phyloP scores from a whole-genome alignment of 441 rosid genomes.

The Pelargonium fulgidum region DNA sequence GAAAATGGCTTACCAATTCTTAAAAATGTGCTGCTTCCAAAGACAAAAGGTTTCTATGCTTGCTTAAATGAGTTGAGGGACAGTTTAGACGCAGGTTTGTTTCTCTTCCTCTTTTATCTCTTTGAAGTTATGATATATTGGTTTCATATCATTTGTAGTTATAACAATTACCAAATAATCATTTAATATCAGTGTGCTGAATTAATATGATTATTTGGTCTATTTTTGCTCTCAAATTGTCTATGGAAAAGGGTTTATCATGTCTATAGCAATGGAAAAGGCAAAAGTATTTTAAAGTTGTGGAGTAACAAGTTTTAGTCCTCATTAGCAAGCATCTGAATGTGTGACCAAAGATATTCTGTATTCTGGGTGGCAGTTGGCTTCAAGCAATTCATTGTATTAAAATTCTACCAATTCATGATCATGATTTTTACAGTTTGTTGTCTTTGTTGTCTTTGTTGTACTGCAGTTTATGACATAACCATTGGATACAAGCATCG shows the following conservation, averaged over 20 bases:
- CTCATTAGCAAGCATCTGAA: too few relatives aligned
- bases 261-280: too few relatives aligned
- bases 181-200: too few relatives aligned
- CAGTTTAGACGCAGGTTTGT: constrained; percentile 77
- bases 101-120: background rate
- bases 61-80: constrained; percentile 63
- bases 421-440: background rate
- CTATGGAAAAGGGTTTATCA: too few relatives aligned
- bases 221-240: too few relatives aligned
- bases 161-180: too few relatives aligned
- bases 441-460: background rate
- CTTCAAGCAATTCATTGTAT: too few relatives aligned
- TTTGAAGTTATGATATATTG: background rate
- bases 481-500: constrained; percentile 74
- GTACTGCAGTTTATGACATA: constrained; percentile 85
- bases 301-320: too few relatives aligned
- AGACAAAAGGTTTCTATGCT: constrained; percentile 70
- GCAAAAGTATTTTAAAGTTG: too few relatives aligned
- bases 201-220: too few relatives aligned
- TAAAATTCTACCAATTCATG: background rate
- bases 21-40: constrained; percentile 74
- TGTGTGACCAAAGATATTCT: too few relatives aligned
- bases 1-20: constrained; percentile 72
- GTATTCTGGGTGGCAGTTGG: too few relatives aligned
- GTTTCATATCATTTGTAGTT: background rate